These are phyloP conservation scores for Aureobasidium lini DNA, from an alignment of 2,329 filamentous ascomycete genomes.

Conservation along the genomic window DNA sequence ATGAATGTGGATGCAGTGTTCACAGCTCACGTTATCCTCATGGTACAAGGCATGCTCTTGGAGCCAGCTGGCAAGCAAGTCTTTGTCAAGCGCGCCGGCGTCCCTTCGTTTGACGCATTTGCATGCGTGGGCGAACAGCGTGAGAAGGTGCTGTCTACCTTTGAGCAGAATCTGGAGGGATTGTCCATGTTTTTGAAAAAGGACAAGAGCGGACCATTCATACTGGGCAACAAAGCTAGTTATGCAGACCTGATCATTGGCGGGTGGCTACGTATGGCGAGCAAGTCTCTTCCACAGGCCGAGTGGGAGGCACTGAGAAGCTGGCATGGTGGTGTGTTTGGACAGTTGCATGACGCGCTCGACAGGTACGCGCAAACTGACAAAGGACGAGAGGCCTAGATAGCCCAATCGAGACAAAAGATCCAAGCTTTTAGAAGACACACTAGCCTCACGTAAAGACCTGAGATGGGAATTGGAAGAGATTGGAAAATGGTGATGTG, in stretches of 20 bases:
- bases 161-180: not conserved
- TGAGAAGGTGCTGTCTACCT: not conserved
- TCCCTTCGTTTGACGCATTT: not conserved
- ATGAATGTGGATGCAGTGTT: constrained; percentile 42
- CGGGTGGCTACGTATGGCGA: constrained; percentile 47
- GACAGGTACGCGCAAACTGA: not conserved
- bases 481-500: not conserved
- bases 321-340: constrained; percentile 49
- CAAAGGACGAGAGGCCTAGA: not conserved
- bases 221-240: constrained; percentile 38
- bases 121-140: not conserved
- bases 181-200: constrained; percentile 11
- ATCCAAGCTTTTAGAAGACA: not conserved
- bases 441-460: no score
- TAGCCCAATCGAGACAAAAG: not conserved
- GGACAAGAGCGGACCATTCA: constrained; percentile 37
- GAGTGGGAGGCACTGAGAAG: constrained; percentile 43
- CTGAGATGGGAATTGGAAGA: no score
- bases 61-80: constrained; percentile 16
- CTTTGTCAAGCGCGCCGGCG: constrained; percentile 3
- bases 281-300: constrained; percentile 30
- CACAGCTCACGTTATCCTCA: constrained; percentile 35
- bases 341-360: constrained; percentile 39
- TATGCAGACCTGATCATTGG: constrained; percentile 54
- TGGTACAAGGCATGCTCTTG: constrained; percentile 29